A percentile compares a stretch with the other conserved stretches of the same genome.
Evolutionary conservation across 176 grass and related monocot genomes (phyloP).

Genomic region (Alloteropsis semialata): DNA sequence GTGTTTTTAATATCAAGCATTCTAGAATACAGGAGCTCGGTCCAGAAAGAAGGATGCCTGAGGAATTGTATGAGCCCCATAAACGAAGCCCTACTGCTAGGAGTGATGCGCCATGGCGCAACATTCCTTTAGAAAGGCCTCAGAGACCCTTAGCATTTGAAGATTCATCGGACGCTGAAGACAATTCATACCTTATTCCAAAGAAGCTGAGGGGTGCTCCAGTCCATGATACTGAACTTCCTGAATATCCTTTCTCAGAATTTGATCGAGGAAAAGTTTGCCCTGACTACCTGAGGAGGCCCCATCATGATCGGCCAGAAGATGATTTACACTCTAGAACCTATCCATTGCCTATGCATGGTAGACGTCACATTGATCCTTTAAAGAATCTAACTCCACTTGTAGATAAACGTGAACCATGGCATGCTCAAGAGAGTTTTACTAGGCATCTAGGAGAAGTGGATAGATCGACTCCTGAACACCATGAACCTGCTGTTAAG

Average conservation of each 20-base stretch:
- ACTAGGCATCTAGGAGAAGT: conserved; percentile 39
- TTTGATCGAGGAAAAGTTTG: conserved; percentile 43
- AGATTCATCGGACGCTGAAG: conserved; percentile 52
- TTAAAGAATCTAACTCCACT: conserved; percentile 47
- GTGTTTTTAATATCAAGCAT: conserved; percentile 38
- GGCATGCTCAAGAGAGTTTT: conserved; percentile 43
- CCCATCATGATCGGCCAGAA: conserved; percentile 39
- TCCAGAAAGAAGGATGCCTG: conserved; percentile 53
- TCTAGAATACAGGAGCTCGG: conserved; percentile 28
- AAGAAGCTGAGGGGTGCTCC: conserved; percentile 53
- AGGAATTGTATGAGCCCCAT: conserved; percentile 44
- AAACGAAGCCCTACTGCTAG: conserved; percentile 44
- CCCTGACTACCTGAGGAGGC: conserved; percentile 41
- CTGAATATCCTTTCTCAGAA: conserved; percentile 86
- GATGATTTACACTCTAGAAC: conserved; percentile 34
- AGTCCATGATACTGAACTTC: conserved; percentile 72
- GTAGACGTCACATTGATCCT: conserved; percentile 39
- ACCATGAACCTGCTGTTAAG: conserved; percentile 41
- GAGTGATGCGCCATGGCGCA: conserved; percentile 46
- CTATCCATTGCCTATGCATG: conserved; percentile 18
- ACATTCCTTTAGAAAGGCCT: conserved; percentile 46
- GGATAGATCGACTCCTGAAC: conserved; percentile 48
- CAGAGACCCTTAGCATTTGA: conserved; percentile 43
- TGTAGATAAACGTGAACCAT: conserved; percentile 47
- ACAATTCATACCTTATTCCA: conserved; percentile 42